Conservation (phyloP, 495 filamentous ascomycete genomes). For the Aspergillus cristatus region DNA sequence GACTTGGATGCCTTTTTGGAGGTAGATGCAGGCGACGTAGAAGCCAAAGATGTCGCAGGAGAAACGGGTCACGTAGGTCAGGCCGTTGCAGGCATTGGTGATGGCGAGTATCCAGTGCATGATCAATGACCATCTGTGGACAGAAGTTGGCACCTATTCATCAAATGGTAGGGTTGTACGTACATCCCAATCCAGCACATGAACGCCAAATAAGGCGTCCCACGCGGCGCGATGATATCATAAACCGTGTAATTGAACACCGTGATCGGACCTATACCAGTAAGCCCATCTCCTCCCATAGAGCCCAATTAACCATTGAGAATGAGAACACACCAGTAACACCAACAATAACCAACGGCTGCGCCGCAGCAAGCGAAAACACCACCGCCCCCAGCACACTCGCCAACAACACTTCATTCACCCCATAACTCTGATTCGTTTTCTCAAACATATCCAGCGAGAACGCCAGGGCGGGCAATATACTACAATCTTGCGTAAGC, state of each 20-base stretch:
- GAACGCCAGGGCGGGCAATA: slow-evolving; percentile 74
- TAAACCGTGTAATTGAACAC: slow-evolving; percentile 86
- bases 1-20: slow-evolving; percentile 78
- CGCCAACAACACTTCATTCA: slow-evolving; percentile 74
- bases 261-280: slow-evolving; percentile 60
- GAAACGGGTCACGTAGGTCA: slow-evolving; percentile 76
- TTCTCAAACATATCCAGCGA: slow-evolving; percentile 80
- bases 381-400: slow-evolving; percentile 72
- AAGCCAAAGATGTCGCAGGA: slow-evolving; percentile 84
- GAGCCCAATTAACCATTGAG: no score
- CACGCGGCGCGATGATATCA: slow-evolving; percentile 63
- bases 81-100: slow-evolving; percentile 69
- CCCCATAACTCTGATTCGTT: slow-evolving; percentile 69
- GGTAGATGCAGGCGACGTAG: slow-evolving; percentile 79
- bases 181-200: slow-evolving; percentile 79
- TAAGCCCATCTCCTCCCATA: slow-evolving; percentile 1
- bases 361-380: slow-evolving; percentile 64
- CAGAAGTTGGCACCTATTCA: slow-evolving; percentile 3
- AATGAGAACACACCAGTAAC: slow-evolving; percentile 67
- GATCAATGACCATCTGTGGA: slow-evolving; percentile 63
- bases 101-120: slow-evolving; percentile 75
- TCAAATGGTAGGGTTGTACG: slow-evolving; percentile 13
- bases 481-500: slow-evolving; percentile 35
- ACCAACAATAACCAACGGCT: slow-evolving; percentile 80
- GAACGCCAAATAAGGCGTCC: slow-evolving; percentile 62